These are phyloP conservation scores for Colletotrichum eremochloae DNA, from an alignment of 2,329 filamentous ascomycete species.

Conservation along the genomic window DNA sequence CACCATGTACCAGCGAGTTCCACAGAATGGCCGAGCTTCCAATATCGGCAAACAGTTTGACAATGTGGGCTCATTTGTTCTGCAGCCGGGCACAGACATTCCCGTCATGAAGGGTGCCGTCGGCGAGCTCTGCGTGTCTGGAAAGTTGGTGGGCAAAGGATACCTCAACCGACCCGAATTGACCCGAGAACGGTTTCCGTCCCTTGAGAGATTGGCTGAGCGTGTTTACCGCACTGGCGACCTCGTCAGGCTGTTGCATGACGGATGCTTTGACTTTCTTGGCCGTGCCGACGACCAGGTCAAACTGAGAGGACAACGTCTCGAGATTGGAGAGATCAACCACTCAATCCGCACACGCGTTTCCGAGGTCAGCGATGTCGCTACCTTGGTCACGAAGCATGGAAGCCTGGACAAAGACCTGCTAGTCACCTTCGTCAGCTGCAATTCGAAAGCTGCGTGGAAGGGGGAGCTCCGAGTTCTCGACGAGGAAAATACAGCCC, in stretches of 20 bases:
- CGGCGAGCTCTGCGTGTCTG: slow-evolving; percentile 90
- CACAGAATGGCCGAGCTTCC: slow-evolving; percentile 80
- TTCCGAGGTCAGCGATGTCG: slow-evolving; percentile 73
- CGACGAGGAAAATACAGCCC: not conserved
- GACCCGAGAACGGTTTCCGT: slow-evolving; percentile 81
- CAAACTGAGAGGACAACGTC: slow-evolving; percentile 88
- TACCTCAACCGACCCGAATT: slow-evolving; percentile 87
- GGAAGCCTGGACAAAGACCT: slow-evolving; percentile 82
- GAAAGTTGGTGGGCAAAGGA: slow-evolving; percentile 88
- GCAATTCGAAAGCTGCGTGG: slow-evolving; percentile 35
- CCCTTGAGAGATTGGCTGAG: slow-evolving; percentile 67
- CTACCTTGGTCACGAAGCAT: slow-evolving; percentile 81
- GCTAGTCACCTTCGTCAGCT: slow-evolving; percentile 81
- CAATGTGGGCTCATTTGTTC: slow-evolving; percentile 87
- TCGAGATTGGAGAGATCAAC: slow-evolving; percentile 94
- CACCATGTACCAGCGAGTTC: slow-evolving; percentile 89
- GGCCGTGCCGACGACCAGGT: slow-evolving; percentile 92
- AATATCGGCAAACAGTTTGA: slow-evolving; percentile 91
- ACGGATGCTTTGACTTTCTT: slow-evolving; percentile 88
- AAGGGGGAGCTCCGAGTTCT: slow-evolving; percentile 45
- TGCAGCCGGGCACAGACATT: slow-evolving; percentile 75
- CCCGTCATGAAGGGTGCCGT: slow-evolving; percentile 84
- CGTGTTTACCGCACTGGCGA: slow-evolving; percentile 90
- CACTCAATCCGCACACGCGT: slow-evolving; percentile 78
- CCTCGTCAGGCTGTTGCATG: slow-evolving; percentile 82